A percentile compares a stretch with the other conserved stretches of the same genome.
Evolutionary conservation across 345 rosid species (phyloP).

Genomic region (Pistacia atlantica): DNA sequence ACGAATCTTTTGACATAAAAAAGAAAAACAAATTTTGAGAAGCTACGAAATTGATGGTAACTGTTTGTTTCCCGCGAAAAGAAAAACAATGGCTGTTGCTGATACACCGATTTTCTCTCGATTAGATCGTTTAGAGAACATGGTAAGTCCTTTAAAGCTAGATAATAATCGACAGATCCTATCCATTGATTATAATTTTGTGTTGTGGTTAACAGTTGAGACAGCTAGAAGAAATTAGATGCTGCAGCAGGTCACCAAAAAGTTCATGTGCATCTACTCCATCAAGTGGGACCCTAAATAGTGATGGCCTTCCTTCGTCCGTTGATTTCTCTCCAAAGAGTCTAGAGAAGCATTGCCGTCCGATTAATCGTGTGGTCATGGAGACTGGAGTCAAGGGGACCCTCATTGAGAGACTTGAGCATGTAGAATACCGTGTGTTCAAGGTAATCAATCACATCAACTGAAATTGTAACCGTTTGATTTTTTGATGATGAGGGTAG

Average conservation of each 20-base stretch:
- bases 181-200: too few relatives aligned
- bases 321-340: slow-evolving; percentile 35
- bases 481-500: too few relatives aligned
- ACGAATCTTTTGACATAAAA: not conserved
- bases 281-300: slow-evolving; percentile 41
- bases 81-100: slow-evolving; percentile 27
- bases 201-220: slow-evolving; percentile 35
- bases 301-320: slow-evolving; percentile 40
- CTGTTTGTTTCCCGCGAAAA: not conserved
- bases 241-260: slow-evolving; percentile 32
- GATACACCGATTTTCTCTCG: slow-evolving; percentile 54
- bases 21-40: not conserved
- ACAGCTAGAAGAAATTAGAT: slow-evolving; percentile 56
- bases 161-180: too few relatives aligned
- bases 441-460: slow-evolving; percentile 35
- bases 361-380: slow-evolving; percentile 40
- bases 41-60: not conserved
- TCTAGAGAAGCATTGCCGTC: slow-evolving; percentile 59
- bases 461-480: not conserved
- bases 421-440: slow-evolving; percentile 38
- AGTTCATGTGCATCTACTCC: slow-evolving; percentile 47
- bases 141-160: slow-evolving; percentile 26
- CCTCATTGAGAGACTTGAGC: slow-evolving; percentile 46
- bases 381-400: slow-evolving; percentile 56
- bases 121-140: slow-evolving; percentile 53